These are phyloP conservation scores for Xanthoconium purpureum DNA, from an alignment of 768 basidiomycete genomes.

Conservation along the genomic window DNA sequence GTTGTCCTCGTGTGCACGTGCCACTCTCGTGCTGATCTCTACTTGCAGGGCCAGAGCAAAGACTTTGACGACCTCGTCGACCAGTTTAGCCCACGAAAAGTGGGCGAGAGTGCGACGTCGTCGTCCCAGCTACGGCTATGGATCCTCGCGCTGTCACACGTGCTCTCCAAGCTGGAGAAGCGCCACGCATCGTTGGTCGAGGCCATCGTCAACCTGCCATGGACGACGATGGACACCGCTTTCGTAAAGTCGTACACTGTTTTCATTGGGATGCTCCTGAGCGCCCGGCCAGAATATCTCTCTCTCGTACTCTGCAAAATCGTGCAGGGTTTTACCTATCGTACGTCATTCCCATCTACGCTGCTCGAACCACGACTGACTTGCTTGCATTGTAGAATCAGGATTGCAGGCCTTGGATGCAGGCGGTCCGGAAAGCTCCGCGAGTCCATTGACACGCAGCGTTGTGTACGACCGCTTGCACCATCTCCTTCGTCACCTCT, in stretches of 20 bases:
- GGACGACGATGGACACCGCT: conserved; percentile 84
- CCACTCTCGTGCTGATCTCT: conserved; percentile 11
- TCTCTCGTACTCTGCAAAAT: conserved; percentile 79
- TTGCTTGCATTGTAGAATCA: conserved; percentile 51
- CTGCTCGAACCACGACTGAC: background rate
- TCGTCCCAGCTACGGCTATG: conserved; percentile 66
- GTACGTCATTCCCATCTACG: conserved; percentile 46
- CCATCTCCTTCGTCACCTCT: conserved; percentile 78
- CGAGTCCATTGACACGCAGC: conserved; percentile 72
- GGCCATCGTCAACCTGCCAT: conserved; percentile 83
- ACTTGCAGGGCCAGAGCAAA: conserved; percentile 60
- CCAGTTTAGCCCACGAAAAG: conserved; percentile 67
- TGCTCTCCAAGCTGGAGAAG: conserved; percentile 85
- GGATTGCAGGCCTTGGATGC: conserved; percentile 61
- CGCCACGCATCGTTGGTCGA: conserved; percentile 78
- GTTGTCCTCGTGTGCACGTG: conserved; percentile 27
- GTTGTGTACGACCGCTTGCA: conserved; percentile 86
- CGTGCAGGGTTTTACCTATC: conserved; percentile 83
- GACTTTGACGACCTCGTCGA: conserved; percentile 87
- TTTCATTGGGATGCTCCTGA: conserved; percentile 89
- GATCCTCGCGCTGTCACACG: conserved; percentile 86
- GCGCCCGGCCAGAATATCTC: conserved; percentile 88
- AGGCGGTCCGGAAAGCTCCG: conserved; percentile 59
- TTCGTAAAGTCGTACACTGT: conserved; percentile 88
- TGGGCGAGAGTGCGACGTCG: conserved; percentile 31